Evolutionary conservation across 306 rosid species (phyloP).

Genomic region (Fagus sylvatica): DNA sequence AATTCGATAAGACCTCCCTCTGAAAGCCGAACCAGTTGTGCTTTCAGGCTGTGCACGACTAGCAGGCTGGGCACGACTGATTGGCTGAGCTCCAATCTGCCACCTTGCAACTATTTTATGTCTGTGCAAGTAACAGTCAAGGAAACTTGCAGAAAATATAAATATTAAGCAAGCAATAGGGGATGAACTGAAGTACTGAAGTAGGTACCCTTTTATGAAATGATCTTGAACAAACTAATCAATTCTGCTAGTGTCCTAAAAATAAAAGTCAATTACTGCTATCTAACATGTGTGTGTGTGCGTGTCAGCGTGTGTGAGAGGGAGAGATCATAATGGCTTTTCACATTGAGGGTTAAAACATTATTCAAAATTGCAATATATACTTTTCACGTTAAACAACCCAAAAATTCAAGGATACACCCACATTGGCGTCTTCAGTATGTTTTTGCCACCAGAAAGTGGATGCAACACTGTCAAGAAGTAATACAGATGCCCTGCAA

Average conservation of each 20-base stretch:
- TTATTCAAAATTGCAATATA: not conserved
- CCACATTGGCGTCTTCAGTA: conserved; percentile 82
- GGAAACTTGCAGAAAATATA: conserved; percentile 9
- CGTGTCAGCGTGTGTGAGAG: too few relatives aligned
- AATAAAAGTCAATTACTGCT: too few relatives aligned
- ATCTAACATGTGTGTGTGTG: too few relatives aligned
- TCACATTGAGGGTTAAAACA: conserved; percentile 4
- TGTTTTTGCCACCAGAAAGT: conserved; percentile 78
- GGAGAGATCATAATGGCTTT: not conserved
- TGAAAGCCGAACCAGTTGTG: conserved; percentile 61
- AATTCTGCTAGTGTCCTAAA: too few relatives aligned
- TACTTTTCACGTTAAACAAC: conserved; percentile 17
- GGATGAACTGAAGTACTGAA: not conserved
- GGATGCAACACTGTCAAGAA: conserved; percentile 96
- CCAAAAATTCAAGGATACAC: conserved; percentile 74
- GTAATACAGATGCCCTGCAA: conserved; percentile 95
- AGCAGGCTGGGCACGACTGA: conserved; percentile 35
- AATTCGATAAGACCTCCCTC: conserved; percentile 84
- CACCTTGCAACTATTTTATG: conserved; percentile 69
- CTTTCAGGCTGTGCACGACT: conserved; percentile 48
- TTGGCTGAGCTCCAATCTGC: conserved; percentile 64
- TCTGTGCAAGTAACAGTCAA: conserved; percentile 58
- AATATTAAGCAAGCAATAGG: not conserved
- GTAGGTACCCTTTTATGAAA: not conserved
- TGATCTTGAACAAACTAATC: too few relatives aligned